Base-by-base conservation (phyloP, 345 rosid species). In the Geranium rotundifolium region DNA sequence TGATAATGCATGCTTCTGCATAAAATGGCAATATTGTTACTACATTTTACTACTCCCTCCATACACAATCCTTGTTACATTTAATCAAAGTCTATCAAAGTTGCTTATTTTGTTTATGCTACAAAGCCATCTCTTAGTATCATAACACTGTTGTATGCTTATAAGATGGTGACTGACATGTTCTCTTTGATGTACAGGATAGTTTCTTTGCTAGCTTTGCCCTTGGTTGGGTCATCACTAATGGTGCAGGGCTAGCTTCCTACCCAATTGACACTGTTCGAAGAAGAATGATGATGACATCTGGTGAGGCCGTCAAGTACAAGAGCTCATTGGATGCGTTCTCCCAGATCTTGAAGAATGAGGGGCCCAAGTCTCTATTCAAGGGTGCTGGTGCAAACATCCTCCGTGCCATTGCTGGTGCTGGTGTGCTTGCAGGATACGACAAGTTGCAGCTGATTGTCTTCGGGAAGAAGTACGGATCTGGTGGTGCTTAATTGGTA, bases 361-460 rank as follows among this genome's bases (percentile, higher is more conserved):
- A 70, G 54, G 69, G 73, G 12, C 4, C 61, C 29, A 70, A 34
- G 57, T 70, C 73, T 2, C 73, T 70, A 7, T 70, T 70, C 60
- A 70, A 70, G 69, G 73, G 73, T 60, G 73, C 73, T 54, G 73
- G 73, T 15, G 73, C 73, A 10, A 70, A 70, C 61, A 60, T 70
- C 60, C 65, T 70, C 17, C 73, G 73, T 54, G 69, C 73, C 19
- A 66, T 70, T 19, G 73, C 73, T 6, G 73, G 73, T 59, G 73
- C 73, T 55, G 73, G 73, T 65, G 73, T 70, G 60, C 73, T 70
- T 12, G 63, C 73, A 19, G 73, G 73, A 29, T 70, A 70, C 31
- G 73, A 70, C 68, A 70, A 65, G 65, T 31, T 70, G 59, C 73
- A 70, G 65, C 37, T 70, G 19, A 54, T 70, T 59, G 73, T 70